Percentiles rank a stretch among this genome's conserved stretches.
phyloP scores from a whole-genome alignment of 2,329 filamentous ascomycete species.

The Bipolaris zeicola region DNA sequence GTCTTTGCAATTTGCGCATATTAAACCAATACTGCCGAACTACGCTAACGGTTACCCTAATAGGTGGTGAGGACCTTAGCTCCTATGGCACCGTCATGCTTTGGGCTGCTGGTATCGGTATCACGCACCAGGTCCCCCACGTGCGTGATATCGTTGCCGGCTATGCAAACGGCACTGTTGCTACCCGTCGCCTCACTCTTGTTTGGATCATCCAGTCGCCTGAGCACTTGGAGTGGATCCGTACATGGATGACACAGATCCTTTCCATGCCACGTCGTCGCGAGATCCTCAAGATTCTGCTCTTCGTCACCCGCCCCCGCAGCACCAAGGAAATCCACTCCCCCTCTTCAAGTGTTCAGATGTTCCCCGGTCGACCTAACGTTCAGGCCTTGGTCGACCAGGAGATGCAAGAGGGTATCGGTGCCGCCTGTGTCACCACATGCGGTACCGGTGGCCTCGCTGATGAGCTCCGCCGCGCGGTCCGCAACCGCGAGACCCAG shows the following conservation, averaged over 20 bases:
- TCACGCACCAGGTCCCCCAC: conserved; percentile 93
- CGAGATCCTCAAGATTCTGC: conserved; percentile 81
- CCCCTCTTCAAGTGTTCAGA: conserved; percentile 79
- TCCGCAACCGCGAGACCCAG: conserved; percentile 66
- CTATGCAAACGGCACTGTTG: conserved; percentile 72
- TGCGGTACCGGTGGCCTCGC: conserved; percentile 76
- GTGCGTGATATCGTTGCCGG: conserved; percentile 67
- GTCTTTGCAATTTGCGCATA: conserved; percentile 31
- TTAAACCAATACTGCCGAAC: conserved; percentile 24
- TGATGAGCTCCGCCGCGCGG: conserved; percentile 73
- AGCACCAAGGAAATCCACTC: conserved; percentile 81
- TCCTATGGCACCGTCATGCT: conserved; percentile 92
- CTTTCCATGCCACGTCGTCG: conserved; percentile 79
- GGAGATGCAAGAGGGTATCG: conserved; percentile 81
- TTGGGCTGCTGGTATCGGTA: conserved; percentile 90
- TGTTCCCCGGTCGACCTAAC: conserved; percentile 89
- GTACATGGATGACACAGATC: conserved; percentile 87
- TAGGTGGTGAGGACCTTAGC: conserved; percentile 78
- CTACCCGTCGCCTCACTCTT: conserved; percentile 79
- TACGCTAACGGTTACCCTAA: conserved; percentile 36
- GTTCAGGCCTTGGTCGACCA: conserved; percentile 77
- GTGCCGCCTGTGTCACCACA: conserved; percentile 85
- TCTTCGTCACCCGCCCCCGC: conserved; percentile 89
- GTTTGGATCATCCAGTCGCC: conserved; percentile 93
- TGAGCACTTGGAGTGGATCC: conserved; percentile 90